Percentiles rank a stretch among this genome's conserved stretches.
These are phyloP conservation scores for Nemania abortiva DNA, from an alignment of 2,329 filamentous ascomycete genomes.

Conservation along the genomic window DNA sequence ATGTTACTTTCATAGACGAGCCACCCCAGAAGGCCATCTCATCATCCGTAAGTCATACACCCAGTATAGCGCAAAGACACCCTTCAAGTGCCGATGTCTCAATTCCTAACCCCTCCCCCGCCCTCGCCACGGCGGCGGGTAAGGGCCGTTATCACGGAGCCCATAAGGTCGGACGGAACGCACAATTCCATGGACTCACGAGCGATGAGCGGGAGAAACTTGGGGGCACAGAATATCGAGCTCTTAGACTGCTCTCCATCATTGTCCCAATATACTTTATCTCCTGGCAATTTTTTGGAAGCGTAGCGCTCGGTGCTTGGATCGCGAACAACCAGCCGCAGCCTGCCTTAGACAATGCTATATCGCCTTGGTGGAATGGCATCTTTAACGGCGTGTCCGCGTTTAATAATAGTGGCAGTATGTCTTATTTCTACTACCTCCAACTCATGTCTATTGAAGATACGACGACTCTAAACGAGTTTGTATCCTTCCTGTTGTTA, in stretches of 20 bases:
- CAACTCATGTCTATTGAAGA: background rate
- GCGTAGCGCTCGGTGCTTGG: constrained; percentile 67
- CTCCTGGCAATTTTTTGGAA: constrained; percentile 60
- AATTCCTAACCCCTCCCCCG: constrained; percentile 14
- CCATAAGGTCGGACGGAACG: constrained; percentile 54
- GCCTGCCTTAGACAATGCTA: constrained; percentile 64
- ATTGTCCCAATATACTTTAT: constrained; percentile 72
- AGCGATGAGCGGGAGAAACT: constrained; percentile 59
- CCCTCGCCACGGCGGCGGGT: constrained; percentile 37
- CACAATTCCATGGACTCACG: constrained; percentile 46
- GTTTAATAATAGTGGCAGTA: constrained; percentile 76
- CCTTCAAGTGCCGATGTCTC: constrained; percentile 30
- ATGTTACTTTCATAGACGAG: constrained; percentile 45
- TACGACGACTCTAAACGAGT: too few relatives aligned
- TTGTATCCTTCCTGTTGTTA: background rate
- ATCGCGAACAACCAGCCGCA: constrained; percentile 64
- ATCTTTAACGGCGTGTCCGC: constrained; percentile 76
- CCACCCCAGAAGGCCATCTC: constrained; percentile 34
- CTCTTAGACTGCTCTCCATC: constrained; percentile 68
- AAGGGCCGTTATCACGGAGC: constrained; percentile 50
- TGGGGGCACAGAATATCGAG: constrained; percentile 73
- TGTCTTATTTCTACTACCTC: constrained; percentile 7
- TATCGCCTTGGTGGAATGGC: constrained; percentile 76
- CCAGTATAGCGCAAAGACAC: constrained; percentile 38
- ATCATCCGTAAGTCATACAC: constrained; percentile 39